A percentile compares a stretch with the other conserved stretches of the same genome.
Conservation (phyloP, 208 protist genomes). For the Trypanosoma cruzi region DNA sequence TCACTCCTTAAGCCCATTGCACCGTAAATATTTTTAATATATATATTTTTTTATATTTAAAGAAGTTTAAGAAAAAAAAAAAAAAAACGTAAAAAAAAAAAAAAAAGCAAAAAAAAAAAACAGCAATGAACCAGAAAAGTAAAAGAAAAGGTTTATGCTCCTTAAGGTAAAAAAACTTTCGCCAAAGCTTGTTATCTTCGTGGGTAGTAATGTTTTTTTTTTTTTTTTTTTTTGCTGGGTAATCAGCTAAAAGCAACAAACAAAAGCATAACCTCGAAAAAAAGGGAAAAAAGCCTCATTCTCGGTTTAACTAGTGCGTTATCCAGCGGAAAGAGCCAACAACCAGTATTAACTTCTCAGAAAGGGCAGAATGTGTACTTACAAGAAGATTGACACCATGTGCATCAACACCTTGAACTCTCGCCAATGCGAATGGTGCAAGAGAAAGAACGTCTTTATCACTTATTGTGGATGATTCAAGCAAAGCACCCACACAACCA, state of each 20-base stretch:
- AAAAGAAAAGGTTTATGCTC: conserved; percentile 23
- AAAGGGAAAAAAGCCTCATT: conserved; percentile 12
- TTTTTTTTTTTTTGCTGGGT: no score
- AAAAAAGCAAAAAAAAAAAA: conserved; percentile 25
- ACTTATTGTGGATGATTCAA: conserved; percentile 37
- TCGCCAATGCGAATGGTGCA: conserved; percentile 57
- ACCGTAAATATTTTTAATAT: neutral
- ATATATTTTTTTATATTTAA: neutral
- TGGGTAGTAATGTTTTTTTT: no score
- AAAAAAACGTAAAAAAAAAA: neutral
- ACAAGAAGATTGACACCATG: conserved; percentile 74
- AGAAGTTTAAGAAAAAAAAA: conserved; percentile 5
- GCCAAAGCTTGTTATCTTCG: no score
- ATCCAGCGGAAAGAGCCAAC: conserved; percentile 82
- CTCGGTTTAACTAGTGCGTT: conserved; percentile 39
- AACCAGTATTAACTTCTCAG: conserved; percentile 65
- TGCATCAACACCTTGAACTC: conserved; percentile 73
- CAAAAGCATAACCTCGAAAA: neutral
- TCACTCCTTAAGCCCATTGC: conserved; percentile 15
- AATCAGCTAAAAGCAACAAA: neutral
- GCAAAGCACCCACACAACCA: conserved; percentile 77
- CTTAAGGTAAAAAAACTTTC: no score
- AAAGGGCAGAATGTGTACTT: conserved; percentile 76
- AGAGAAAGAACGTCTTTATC: conserved; percentile 45
- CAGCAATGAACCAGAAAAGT: conserved; percentile 38